Conservation (phyloP, 306 rosid species). For the Inga leiocalycina region DNA sequence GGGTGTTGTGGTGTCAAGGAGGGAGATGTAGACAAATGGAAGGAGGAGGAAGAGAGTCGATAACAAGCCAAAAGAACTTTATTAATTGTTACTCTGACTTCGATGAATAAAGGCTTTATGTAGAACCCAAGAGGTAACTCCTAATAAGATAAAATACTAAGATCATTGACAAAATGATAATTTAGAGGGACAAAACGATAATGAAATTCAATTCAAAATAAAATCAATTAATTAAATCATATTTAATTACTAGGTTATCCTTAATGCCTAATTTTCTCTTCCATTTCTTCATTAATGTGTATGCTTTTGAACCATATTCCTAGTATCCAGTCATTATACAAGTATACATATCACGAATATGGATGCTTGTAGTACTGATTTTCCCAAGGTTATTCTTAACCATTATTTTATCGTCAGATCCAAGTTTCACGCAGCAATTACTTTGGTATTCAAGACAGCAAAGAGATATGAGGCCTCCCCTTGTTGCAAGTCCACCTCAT, state of each 20-base stretch:
- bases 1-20: no score
- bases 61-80: no score
- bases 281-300: no score
- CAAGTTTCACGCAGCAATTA: conserved; percentile 48
- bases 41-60: no score
- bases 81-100: no score
- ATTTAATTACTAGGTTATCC: not conserved
- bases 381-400: conserved; percentile 29
- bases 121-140: not conserved
- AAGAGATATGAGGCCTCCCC: conserved; percentile 41
- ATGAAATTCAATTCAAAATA: not conserved
- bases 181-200: not conserved
- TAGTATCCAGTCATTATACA: no score
- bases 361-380: not conserved
- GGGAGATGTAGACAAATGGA: no score
- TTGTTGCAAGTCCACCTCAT: conserved; percentile 34
- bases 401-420: conserved; percentile 48
- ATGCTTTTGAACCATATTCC: no score
- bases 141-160: not conserved
- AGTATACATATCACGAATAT: not conserved
- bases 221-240: not conserved
- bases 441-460: conserved; percentile 45
- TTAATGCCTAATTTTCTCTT: no score
- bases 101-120: no score
- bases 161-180: not conserved